These are phyloP conservation scores for Naganishia vishniacii DNA, from an alignment of 768 basidiomycete genomes.

Conservation along the genomic window DNA sequence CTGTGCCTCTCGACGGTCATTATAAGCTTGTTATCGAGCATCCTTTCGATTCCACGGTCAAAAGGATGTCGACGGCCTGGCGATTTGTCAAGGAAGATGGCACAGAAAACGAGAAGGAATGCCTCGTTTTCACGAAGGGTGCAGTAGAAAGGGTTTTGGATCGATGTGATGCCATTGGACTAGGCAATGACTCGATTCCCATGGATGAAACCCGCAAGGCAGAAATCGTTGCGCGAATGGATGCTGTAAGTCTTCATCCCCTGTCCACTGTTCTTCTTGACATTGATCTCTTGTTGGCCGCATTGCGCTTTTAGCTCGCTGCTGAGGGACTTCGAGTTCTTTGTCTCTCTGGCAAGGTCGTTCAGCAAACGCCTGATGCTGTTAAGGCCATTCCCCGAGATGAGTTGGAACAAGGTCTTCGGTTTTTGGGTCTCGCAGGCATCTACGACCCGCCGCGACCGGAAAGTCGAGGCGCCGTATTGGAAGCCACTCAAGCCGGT, in stretches of 20 bases:
- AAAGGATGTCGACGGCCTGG: conserved; percentile 53
- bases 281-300: neutral
- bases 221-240: conserved; percentile 22
- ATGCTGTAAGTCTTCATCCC: conserved; percentile 4
- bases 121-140: conserved; percentile 47
- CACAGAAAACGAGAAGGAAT: conserved; percentile 2
- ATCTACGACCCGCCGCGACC: conserved; percentile 59
- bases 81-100: conserved; percentile 22
- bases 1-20: conserved; percentile 24
- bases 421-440: conserved; percentile 57
- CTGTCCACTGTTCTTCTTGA: neutral
- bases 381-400: conserved; percentile 47
- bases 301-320: conserved; percentile 34
- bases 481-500: conserved; percentile 55
- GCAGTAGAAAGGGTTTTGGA: conserved; percentile 56
- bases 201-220: conserved; percentile 18
- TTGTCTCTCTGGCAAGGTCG: conserved; percentile 41
- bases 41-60: conserved; percentile 52
- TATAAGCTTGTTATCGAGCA: conserved; percentile 25
- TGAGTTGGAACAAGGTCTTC: conserved; percentile 54
- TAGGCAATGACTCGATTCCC: conserved; percentile 22
- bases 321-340: conserved; percentile 51
- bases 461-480: conserved; percentile 56
- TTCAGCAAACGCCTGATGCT: conserved; percentile 44
- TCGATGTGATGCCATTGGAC: conserved; percentile 47